Evolutionary conservation across 2,329 filamentous ascomycete species (phyloP), one percentile per base, ranked within the genome.

Genomic region (Onygenales sp.): DNA sequence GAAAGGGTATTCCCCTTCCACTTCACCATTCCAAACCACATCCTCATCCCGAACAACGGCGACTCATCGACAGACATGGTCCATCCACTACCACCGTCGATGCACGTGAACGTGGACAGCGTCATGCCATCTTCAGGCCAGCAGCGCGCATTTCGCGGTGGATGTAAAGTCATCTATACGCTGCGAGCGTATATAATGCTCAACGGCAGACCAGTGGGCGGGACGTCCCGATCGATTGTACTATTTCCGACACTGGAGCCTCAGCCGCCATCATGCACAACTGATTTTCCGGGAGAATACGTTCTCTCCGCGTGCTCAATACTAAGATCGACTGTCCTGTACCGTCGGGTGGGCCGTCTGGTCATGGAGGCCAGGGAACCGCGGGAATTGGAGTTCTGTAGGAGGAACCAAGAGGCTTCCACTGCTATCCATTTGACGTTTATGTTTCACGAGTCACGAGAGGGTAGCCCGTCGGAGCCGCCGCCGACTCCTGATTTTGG

Each of bases 201-300:
- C 31, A 9, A 43, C 17, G 47, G 47, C n/a, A 45, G 31, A 10
- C n/a, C 49, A 2, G 31, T 31, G 7, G 27, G 33, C 7, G 52
- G 44, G 36, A 40, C 48, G 3, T 21, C 40, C 11, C 52, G 48
- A 6, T 40, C 42, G 14, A 37, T 54, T 34, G n/a, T 31, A 27
- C 42, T 54, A 17, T 54, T 44, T 33, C 52, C 52, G 2, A 51
- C 52, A 5, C 42, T 51, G 40, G 47, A 51, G 17, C 21, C 49
- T 7, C 46, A 54, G 42, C 52, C 52, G 27, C 52, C 52, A 5
- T 42, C 44, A 8, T 54, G 52, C 42, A 54, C 52, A 13, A 40
- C 32, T 9, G 52, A 54, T 40, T 54, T 54, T 44, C 52, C 52
- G 9, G 52, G 48, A 2, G 47, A 54, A 17, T 54, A 54, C 10